Evolutionary conservation across 805 yeast species (phyloP).

Genomic region (Yarrowia keelungensis): DNA sequence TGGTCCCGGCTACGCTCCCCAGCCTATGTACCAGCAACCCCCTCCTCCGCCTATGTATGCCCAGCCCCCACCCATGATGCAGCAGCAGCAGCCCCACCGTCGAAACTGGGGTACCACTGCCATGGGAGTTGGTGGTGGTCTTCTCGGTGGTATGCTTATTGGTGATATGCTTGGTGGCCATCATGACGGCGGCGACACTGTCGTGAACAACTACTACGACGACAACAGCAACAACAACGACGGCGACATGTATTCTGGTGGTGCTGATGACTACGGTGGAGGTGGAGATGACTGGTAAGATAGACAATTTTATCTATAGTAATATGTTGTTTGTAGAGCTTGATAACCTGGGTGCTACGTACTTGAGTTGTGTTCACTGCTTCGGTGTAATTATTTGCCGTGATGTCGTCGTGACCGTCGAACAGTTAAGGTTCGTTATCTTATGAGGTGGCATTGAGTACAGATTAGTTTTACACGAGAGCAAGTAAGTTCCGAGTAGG

Average conservation of each 20-base stretch:
- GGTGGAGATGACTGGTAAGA: constrained; percentile 42
- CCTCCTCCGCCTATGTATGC: constrained; percentile 44
- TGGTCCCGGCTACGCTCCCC: constrained; percentile 45
- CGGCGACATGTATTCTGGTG: constrained; percentile 47
- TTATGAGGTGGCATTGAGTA: constrained; percentile 16
- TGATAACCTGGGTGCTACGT: neutral
- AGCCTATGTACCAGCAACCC: constrained; percentile 47
- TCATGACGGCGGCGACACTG: constrained; percentile 50
- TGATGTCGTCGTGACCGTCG: no score
- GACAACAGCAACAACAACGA: constrained; percentile 42
- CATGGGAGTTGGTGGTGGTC: constrained; percentile 63
- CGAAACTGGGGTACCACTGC: constrained; percentile 53
- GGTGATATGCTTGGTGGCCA: constrained; percentile 59
- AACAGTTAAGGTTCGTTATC: constrained; percentile 10
- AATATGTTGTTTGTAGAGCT: neutral
- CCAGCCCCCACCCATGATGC: constrained; percentile 47
- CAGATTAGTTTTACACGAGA: neutral
- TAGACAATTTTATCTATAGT: neutral
- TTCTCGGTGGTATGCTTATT: constrained; percentile 65
- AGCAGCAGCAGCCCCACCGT: constrained; percentile 50
- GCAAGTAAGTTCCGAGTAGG: neutral
- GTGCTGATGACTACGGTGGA: constrained; percentile 53
- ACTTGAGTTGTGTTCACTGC: neutral
- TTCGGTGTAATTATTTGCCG: neutral
- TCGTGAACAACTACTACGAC: constrained; percentile 52